Evolutionary conservation across 2,329 filamentous ascomycete species (phyloP).

Genomic region (Teratosphaeriaceae sp.): DNA sequence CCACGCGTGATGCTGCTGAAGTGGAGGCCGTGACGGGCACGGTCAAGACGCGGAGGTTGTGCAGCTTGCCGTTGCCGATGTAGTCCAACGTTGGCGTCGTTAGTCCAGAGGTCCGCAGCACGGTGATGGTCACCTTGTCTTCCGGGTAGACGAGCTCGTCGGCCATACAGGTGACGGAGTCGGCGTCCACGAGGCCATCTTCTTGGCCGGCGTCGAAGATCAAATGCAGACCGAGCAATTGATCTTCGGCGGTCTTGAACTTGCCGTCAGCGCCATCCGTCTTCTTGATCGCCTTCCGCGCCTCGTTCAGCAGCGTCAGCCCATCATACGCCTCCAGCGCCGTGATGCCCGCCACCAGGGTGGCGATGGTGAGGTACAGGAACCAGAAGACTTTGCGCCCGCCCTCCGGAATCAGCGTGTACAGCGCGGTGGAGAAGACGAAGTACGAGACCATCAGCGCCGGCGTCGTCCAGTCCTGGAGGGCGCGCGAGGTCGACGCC

Average conservation of each 20-base stretch:
- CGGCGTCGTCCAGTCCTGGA: slow-evolving; percentile 10
- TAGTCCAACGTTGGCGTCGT: background rate
- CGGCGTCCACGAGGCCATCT: background rate
- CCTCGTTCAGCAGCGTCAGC: slow-evolving; percentile 12
- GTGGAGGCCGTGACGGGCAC: background rate
- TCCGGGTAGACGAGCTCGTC: slow-evolving; percentile 9
- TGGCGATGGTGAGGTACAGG: slow-evolving; percentile 15
- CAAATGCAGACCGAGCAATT: slow-evolving; percentile 13
- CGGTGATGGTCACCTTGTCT: slow-evolving; percentile 10
- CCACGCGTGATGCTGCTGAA: slow-evolving; percentile 4
- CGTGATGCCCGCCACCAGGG: slow-evolving; percentile 11
- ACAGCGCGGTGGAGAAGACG: slow-evolving; percentile 18
- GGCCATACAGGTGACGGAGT: slow-evolving; percentile 2
- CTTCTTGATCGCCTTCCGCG: slow-evolving; percentile 12
- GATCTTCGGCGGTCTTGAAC: slow-evolving; percentile 5
- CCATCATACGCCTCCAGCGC: slow-evolving; percentile 17
- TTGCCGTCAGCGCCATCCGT: slow-evolving; percentile 5
- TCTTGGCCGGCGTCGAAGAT: slow-evolving; percentile 10
- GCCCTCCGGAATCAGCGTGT: slow-evolving; percentile 10
- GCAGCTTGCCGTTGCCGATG: background rate
- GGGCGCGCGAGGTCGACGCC: background rate
- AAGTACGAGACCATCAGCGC: slow-evolving; percentile 16
- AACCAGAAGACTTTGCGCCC: slow-evolving; percentile 18
- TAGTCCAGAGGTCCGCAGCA: slow-evolving; percentile 7
- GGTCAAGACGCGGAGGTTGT: slow-evolving; percentile 1